Conservation (phyloP, 2,329 filamentous ascomycete genomes). For the Aspergillus bombycis region DNA sequence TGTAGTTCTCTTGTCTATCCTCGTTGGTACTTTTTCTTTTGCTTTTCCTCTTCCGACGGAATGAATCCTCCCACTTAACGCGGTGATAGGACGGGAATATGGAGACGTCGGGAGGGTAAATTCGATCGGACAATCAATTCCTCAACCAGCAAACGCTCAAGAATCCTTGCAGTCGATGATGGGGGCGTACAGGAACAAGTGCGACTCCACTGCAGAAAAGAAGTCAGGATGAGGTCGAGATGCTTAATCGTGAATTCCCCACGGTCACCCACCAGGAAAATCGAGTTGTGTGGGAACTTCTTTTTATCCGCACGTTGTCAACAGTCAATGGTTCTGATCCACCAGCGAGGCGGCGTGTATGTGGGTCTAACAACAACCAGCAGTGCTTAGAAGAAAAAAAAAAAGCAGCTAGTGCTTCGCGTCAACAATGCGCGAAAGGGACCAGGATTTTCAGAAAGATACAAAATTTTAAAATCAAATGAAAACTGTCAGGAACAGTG, state of each 20-base stretch:
- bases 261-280: slow-evolving; percentile 44
- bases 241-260: slow-evolving; percentile 43
- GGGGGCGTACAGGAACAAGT: slow-evolving; percentile 26
- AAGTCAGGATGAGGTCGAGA: slow-evolving; percentile 33
- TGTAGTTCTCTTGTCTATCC: slow-evolving; percentile 5
- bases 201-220: slow-evolving; percentile 37
- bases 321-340: slow-evolving; percentile 43
- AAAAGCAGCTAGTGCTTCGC: slow-evolving; percentile 34
- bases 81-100: slow-evolving; percentile 23
- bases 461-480: slow-evolving; percentile 17
- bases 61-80: slow-evolving; percentile 14
- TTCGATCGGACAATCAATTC: slow-evolving; percentile 11
- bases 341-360: slow-evolving; percentile 42
- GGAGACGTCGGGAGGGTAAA: slow-evolving; percentile 13
- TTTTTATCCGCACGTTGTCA: slow-evolving; percentile 48
- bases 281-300: slow-evolving; percentile 42
- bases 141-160: slow-evolving; percentile 21
- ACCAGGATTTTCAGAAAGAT: slow-evolving; percentile 22
- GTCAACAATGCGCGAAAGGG: slow-evolving; percentile 34
- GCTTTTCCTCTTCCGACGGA: slow-evolving; percentile 15
- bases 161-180: slow-evolving; percentile 18
- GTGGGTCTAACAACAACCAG: slow-evolving; percentile 43
- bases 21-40: slow-evolving; percentile 14
- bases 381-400: slow-evolving; percentile 26
- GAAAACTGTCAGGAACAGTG: slow-evolving; percentile 24